Evolutionary conservation across 495 filamentous ascomycete species (phyloP).

Genomic region (Clohesyomyces aquaticus): DNA sequence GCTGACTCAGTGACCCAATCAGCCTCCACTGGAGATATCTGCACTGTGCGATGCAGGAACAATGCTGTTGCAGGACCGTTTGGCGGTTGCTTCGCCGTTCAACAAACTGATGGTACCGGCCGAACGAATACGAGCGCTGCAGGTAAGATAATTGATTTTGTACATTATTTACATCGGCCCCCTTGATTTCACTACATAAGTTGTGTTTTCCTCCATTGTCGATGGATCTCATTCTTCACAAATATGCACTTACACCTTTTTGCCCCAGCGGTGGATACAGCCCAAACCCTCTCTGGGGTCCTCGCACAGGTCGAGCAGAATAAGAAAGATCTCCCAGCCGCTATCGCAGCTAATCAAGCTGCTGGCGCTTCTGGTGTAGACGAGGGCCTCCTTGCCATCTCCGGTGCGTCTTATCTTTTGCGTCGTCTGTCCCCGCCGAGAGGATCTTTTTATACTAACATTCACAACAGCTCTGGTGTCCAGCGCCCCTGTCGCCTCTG

Average conservation of each 20-base stretch:
- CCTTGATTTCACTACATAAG: no score
- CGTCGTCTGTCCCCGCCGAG: background rate
- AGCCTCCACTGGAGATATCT: conserved; percentile 29
- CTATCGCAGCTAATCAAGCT: conserved; percentile 27
- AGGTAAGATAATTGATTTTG: conserved; percentile 10
- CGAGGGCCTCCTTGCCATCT: conserved; percentile 14
- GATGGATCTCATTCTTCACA: background rate
- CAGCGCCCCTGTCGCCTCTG: background rate
- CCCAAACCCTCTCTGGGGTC: conserved; percentile 23
- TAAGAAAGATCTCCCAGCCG: conserved; percentile 21
- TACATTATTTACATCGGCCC: background rate
- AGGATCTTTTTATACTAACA: background rate
- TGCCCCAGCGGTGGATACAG: conserved; percentile 22
- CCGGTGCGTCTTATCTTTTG: conserved; percentile 15
- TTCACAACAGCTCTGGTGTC: conserved; percentile 9
- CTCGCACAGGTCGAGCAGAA: conserved; percentile 25
- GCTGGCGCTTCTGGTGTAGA: conserved; percentile 11
- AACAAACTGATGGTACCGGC: conserved; percentile 27
- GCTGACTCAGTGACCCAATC: background rate
- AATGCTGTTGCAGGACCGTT: conserved; percentile 26
- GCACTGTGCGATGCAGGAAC: conserved; percentile 25
- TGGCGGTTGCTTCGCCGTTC: conserved; percentile 27
- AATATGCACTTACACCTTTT: conserved; percentile 9
- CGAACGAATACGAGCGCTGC: conserved; percentile 14
- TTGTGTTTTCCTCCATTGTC: conserved; percentile 5